Conservation (phyloP, 2,329 filamentous ascomycete genomes). For the Arthrobotrys megalospora region DNA sequence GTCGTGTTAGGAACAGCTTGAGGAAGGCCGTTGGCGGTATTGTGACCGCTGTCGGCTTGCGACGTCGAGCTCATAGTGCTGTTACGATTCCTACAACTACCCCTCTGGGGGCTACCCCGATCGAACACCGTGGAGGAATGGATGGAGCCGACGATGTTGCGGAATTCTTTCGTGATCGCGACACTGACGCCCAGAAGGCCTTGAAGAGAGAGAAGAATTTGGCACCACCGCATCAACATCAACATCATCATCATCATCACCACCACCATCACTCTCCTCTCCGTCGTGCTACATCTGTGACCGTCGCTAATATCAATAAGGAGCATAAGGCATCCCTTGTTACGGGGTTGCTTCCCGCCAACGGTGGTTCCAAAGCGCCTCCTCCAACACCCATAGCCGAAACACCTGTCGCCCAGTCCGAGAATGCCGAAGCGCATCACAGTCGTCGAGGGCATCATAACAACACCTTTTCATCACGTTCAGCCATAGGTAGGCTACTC, state of each 20-base stretch:
- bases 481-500: slow-evolving; percentile 57
- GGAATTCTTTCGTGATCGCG: slow-evolving; percentile 57
- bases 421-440: slow-evolving; percentile 49
- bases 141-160: slow-evolving; percentile 54
- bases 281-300: slow-evolving; percentile 51
- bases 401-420: slow-evolving; percentile 46
- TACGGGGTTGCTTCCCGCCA: slow-evolving; percentile 44
- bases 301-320: slow-evolving; percentile 40
- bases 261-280: slow-evolving; percentile 35
- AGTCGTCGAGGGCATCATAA: slow-evolving; percentile 48
- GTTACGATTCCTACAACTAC: slow-evolving; percentile 61
- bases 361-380: slow-evolving; percentile 43
- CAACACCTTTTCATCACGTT: slow-evolving; percentile 42
- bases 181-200: slow-evolving; percentile 59
- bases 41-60: slow-evolving; percentile 68
- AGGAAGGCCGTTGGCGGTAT: slow-evolving; percentile 78
- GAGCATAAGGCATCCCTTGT: slow-evolving; percentile 45
- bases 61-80: slow-evolving; percentile 62
- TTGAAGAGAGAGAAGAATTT: slow-evolving; percentile 55
- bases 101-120: not conserved
- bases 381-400: slow-evolving; percentile 50
- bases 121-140: slow-evolving; percentile 26
- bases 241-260: slow-evolving; percentile 4
- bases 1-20: slow-evolving; percentile 84
- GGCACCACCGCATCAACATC: slow-evolving; percentile 31